These are phyloP conservation scores for Fusarium albosuccineum DNA, from an alignment of 2,329 filamentous ascomycete genomes.

Conservation along the genomic window DNA sequence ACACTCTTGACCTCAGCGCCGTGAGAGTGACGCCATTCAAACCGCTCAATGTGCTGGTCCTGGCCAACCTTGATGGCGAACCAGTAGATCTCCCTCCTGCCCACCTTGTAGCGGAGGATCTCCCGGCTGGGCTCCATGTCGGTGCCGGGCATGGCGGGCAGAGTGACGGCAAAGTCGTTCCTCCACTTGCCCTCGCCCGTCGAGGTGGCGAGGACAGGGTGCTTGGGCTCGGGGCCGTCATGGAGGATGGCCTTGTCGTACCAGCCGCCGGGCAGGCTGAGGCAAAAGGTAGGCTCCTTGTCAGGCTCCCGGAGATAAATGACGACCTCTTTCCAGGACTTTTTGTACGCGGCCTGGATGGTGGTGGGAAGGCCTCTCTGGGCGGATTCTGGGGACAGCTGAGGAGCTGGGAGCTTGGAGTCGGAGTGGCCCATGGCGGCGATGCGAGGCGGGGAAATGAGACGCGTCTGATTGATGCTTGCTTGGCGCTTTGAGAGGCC, in stretches of 20 bases:
- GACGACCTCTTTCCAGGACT: constrained; percentile 18
- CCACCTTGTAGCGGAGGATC: constrained; percentile 8
- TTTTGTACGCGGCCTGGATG: constrained; percentile 21
- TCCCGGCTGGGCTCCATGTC: background rate
- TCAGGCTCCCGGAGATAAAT: constrained; percentile 17
- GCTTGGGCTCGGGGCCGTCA: background rate
- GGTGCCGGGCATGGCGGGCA: constrained; percentile 6
- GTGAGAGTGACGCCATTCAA: constrained; percentile 25
- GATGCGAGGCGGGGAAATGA: background rate
- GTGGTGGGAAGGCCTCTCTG: constrained; percentile 3
- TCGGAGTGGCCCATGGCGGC: constrained; percentile 16
- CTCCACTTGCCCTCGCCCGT: background rate
- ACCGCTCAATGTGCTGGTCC: constrained; percentile 14
- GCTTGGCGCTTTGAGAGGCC: background rate
- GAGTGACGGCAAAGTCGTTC: constrained; percentile 14
- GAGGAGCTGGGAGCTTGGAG: constrained; percentile 1
- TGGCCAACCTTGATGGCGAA: constrained; percentile 20
- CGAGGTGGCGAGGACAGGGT: constrained; percentile 3
- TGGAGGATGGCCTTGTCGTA: constrained; percentile 27
- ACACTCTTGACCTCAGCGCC: constrained; percentile 23
- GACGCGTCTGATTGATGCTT: background rate
- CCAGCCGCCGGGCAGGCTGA: constrained; percentile 2
- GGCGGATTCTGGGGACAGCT: constrained; percentile 3
- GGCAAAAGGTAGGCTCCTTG: constrained; percentile 1
- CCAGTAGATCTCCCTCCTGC: constrained; percentile 7